Conservation (phyloP, 306 rosid genomes). For the Rosa lucieae region DNA sequence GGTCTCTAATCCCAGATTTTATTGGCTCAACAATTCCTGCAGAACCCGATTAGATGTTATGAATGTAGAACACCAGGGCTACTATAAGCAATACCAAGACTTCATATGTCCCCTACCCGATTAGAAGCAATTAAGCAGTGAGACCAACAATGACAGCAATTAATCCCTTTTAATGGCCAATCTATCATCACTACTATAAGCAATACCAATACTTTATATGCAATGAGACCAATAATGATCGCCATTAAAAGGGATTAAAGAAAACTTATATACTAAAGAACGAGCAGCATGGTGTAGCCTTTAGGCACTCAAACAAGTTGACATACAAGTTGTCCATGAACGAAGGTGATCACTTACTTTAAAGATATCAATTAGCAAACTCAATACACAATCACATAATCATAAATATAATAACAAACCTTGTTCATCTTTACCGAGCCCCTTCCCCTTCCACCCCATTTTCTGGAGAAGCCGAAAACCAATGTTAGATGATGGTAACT, state of each 20-base stretch:
- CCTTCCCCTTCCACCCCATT: conserved; percentile 99
- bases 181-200: not conserved
- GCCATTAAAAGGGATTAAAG: not conserved
- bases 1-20: conserved; percentile 93
- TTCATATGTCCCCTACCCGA: not conserved
- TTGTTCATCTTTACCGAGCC: conserved; percentile 97
- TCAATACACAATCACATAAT: not conserved
- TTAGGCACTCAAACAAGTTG: not conserved
- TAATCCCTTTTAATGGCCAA: not conserved
- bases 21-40: conserved; percentile 89
- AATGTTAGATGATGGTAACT: conserved; percentile 74
- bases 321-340: not conserved
- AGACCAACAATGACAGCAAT: not conserved
- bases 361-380: not conserved
- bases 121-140: not conserved
- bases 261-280: not conserved
- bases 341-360: not conserved
- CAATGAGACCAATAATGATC: not conserved
- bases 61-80: not conserved
- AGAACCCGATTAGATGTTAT: not conserved
- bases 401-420: conserved; percentile 41
- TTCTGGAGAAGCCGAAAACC: conserved; percentile 98
- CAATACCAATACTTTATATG: not conserved
- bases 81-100: not conserved
- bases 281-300: not conserved